These are phyloP conservation scores for Sarocladiaceae sp. DNA, from an alignment of 2,329 filamentous ascomycete genomes.

Conservation along the genomic window DNA sequence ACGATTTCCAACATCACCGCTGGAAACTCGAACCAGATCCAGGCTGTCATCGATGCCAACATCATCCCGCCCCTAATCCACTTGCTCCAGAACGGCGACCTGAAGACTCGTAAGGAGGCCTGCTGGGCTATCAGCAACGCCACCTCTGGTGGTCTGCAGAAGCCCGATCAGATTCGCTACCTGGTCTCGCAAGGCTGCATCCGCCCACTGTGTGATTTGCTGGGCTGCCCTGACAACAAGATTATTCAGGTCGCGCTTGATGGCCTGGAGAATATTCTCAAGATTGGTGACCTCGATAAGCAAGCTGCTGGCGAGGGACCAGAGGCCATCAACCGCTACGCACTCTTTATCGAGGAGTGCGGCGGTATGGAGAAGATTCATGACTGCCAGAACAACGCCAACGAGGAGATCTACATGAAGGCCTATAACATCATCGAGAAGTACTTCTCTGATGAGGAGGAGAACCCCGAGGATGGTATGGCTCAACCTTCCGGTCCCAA, in stretches of 20 bases:
- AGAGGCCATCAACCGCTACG: conserved; percentile 89
- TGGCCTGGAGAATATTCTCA: conserved; percentile 97
- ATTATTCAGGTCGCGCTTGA: conserved; percentile 98
- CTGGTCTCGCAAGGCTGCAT: conserved; percentile 92
- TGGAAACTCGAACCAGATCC: conserved; percentile 95
- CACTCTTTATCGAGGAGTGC: conserved; percentile 96
- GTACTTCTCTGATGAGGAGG: conserved; percentile 98
- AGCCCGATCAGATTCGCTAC: conserved; percentile 97
- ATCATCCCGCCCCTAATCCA: conserved; percentile 96
- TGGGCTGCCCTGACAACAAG: conserved; percentile 97
- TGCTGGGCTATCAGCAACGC: conserved; percentile 99
- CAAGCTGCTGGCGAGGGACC: conserved; percentile 69
- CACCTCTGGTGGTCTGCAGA: conserved; percentile 93
- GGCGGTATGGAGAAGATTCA: conserved; percentile 99
- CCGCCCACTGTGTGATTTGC: conserved; percentile 90
- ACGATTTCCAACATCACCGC: conserved; percentile 99
- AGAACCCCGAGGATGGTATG: conserved; percentile 76
- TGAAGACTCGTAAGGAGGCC: conserved; percentile 98
- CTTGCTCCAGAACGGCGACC: conserved; percentile 89
- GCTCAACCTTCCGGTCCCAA: conserved; percentile 64
- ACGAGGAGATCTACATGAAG: conserved; percentile 99
- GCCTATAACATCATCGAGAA: conserved; percentile 99
- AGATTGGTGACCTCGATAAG: conserved; percentile 98
- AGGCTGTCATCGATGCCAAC: conserved; percentile 92
- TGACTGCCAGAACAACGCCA: conserved; percentile 99